Conservation (phyloP, 1,139 yeast species). For the Saccharomyces hybrid region DNA sequence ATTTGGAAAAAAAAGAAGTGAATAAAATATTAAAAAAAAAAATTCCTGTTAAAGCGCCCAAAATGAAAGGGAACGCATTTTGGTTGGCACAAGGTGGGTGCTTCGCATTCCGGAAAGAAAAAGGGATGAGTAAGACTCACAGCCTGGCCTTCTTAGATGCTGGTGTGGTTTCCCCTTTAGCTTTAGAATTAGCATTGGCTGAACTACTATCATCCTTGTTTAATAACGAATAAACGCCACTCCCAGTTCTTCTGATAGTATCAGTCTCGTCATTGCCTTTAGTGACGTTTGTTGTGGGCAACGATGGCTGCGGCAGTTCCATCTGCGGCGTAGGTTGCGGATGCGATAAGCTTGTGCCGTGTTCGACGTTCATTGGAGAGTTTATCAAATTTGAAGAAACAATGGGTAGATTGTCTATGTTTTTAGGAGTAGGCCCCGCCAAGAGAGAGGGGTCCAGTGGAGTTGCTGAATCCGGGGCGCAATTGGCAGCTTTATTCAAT, state of each 20-base stretch:
- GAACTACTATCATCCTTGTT: slow-evolving; percentile 9
- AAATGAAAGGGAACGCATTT: neutral
- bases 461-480: neutral
- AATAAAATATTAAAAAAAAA: neutral
- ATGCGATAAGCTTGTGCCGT: neutral
- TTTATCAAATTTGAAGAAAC: neutral
- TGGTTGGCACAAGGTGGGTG: too few relatives aligned
- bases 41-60: neutral
- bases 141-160: neutral
- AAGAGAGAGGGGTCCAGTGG: neutral
- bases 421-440: neutral
- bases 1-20: neutral
- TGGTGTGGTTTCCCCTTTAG: slow-evolving; percentile 6
- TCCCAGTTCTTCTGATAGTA: slow-evolving; percentile 6
- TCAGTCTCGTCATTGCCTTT: neutral
- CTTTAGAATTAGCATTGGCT: slow-evolving; percentile 6
- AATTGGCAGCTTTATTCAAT: neutral
- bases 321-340: neutral
- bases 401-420: neutral
- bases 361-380: slow-evolving; percentile 5
- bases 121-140: neutral
- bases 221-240: slow-evolving; percentile 17
- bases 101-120: neutral
- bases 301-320: neutral
- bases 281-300: neutral